Conservation (phyloP, 2,329 filamentous ascomycete species). For the Elsinoe fawcettii region DNA sequence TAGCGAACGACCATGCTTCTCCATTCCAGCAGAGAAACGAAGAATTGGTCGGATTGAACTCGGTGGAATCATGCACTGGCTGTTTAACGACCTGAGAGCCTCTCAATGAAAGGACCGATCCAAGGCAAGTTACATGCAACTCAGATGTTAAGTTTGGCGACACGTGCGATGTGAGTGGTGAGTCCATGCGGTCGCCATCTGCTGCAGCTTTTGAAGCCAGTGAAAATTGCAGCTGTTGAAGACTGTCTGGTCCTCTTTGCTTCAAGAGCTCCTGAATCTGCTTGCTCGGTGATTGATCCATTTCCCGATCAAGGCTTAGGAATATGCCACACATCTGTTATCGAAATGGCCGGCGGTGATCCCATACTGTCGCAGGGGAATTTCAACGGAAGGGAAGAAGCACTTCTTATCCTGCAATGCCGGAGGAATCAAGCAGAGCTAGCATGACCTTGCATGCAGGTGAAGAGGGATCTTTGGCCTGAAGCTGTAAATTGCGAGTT, state of each 20-base stretch:
- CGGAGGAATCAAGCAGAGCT: background rate
- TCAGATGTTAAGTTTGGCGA: background rate
- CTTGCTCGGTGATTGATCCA: slow-evolving; percentile 20
- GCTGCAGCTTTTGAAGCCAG: background rate
- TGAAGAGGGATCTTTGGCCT: background rate
- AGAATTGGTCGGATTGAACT: too few relatives aligned
- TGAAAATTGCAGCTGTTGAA: background rate
- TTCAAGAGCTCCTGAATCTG: slow-evolving; percentile 22
- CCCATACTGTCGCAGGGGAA: slow-evolving; percentile 1
- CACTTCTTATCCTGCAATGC: background rate
- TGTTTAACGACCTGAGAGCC: slow-evolving; percentile 64
- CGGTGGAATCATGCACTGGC: too few relatives aligned
- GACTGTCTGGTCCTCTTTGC: slow-evolving; percentile 27
- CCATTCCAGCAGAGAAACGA: slow-evolving; percentile 93
- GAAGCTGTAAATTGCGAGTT: background rate
- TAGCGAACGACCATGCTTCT: slow-evolving; percentile 75
- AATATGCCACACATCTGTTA: slow-evolving; percentile 31
- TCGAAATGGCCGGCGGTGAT: background rate
- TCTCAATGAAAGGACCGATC: slow-evolving; percentile 85
- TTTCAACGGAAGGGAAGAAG: background rate
- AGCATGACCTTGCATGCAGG: slow-evolving; percentile 8
- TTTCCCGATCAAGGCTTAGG: slow-evolving; percentile 25
- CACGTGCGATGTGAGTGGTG: slow-evolving; percentile 1
- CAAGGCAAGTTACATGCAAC: slow-evolving; percentile 57
- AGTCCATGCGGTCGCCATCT: background rate